Percentiles rank a stretch among this genome's conserved stretches.
Evolutionary conservation across 192 early-diverging fungal genomes (phyloP).

Genomic region (Coemansia umbellata): DNA sequence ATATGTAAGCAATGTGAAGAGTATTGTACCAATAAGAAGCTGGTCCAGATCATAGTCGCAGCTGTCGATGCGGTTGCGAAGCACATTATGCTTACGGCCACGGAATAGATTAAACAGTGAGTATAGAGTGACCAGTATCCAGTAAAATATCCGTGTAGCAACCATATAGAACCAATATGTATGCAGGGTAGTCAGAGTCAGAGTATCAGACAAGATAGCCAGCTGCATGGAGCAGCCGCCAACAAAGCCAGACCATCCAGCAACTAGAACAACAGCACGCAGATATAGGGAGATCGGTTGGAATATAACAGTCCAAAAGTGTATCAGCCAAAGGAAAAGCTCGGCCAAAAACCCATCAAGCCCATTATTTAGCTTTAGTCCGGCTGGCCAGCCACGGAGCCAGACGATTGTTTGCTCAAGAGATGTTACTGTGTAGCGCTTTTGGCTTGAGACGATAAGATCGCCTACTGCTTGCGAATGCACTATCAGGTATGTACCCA

Average conservation of each 20-base stretch:
- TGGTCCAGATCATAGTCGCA: slow-evolving; percentile 96
- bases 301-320: slow-evolving; percentile 75
- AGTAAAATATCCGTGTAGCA: slow-evolving; percentile 87
- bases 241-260: slow-evolving; percentile 69
- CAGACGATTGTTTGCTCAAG: slow-evolving; percentile 76
- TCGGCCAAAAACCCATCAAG: slow-evolving; percentile 86
- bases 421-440: slow-evolving; percentile 64
- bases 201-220: slow-evolving; percentile 76
- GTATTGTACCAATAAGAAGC: slow-evolving; percentile 86
- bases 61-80: slow-evolving; percentile 88
- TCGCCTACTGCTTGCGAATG: slow-evolving; percentile 58
- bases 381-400: slow-evolving; percentile 90
- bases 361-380: slow-evolving; percentile 93
- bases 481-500: slow-evolving; percentile 68
- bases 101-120: slow-evolving; percentile 91
- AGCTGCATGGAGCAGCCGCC: slow-evolving; percentile 85
- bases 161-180: slow-evolving; percentile 96
- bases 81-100: slow-evolving; percentile 70
- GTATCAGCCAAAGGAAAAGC: slow-evolving; percentile 84
- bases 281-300: slow-evolving; percentile 44
- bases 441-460: slow-evolving; percentile 50
- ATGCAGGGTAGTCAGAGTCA: slow-evolving; percentile 83
- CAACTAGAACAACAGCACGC: slow-evolving; percentile 61
- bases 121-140: slow-evolving; percentile 80
- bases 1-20: slow-evolving; percentile 91